Evolutionary conservation across 1,284 basidiomycete species (phyloP), one percentile per base, ranked within the genome.

Genomic region (Volvariella surrecta): DNA sequence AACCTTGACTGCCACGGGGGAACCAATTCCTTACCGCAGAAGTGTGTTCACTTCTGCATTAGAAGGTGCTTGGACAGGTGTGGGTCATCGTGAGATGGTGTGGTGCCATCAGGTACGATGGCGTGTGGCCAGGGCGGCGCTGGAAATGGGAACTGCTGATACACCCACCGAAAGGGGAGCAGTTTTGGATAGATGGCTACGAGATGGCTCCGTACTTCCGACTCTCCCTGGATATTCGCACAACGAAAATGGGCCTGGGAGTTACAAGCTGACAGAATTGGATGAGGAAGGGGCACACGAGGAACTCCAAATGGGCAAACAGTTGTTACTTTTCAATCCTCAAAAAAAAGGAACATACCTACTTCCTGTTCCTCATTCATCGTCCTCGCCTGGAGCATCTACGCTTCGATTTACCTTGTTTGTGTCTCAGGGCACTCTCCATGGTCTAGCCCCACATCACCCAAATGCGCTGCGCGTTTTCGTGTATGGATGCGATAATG

Each of bases 51-150:
- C 92, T 0, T 87, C 87, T 17, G 83, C 82, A 1, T 68, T 99
- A 11, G 87, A 94, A 34, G 88, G 89, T 9, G 80, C 85, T 1
- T 97, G 94, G 91, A 92, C 93, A 0, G 89, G 91, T 1, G 89
- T 98, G 2, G 95, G 95, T 31, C 96, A 99, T 61, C 79, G 85
- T 40, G 93, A 91, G 44, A 95, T 98, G 77, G 89, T 98, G 9
- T 99, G 96, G 96, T 99, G 96, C 59, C 90, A 98, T 61, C 96
- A 99, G 62, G 82, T 98, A 13, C 81, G 96, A 21, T 89, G 85
- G 80, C 76, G 82, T 28, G 70, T 98, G 11, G 95, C 94, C 1
- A 71, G 86, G 37, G 78, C 80, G 4, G 74, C 84, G 8, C 64
- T 97, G 3, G 82, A 89, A 49, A 69, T 91, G 39, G 76, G 74